Evolutionary conservation across 1,139 yeast genomes (phyloP).

Genomic region (Hyphopichia buzzinii): DNA sequence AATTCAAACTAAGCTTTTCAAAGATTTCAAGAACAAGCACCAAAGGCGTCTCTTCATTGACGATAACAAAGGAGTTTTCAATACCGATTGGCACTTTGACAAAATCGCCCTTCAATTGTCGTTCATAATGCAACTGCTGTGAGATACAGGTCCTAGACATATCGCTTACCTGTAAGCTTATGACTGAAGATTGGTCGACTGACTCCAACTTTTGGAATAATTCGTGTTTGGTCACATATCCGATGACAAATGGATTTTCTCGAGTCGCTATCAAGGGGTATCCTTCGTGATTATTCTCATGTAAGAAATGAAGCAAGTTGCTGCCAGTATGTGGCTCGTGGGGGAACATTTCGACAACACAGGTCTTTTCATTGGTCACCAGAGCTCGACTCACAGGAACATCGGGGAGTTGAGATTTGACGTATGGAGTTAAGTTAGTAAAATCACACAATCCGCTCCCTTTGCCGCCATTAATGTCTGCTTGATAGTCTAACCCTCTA

Average conservation of each 20-base stretch:
- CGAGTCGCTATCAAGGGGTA: constrained; percentile 36
- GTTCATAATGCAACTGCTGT: constrained; percentile 26
- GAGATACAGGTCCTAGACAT: constrained; percentile 20
- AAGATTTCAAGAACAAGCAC: constrained; percentile 37
- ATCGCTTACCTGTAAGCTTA: constrained; percentile 26
- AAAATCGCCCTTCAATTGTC: constrained; percentile 9
- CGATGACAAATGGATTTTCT: constrained; percentile 28
- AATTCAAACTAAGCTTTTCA: constrained; percentile 41
- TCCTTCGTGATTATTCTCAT: constrained; percentile 42
- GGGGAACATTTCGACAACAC: constrained; percentile 31
- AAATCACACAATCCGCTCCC: constrained; percentile 42
- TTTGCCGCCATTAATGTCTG: constrained; percentile 30
- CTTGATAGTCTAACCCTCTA: not conserved
- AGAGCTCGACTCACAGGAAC: constrained; percentile 27
- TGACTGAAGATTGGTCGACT: constrained; percentile 8
- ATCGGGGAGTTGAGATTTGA: constrained; percentile 35
- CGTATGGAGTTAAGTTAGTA: constrained; percentile 27
- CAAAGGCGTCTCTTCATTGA: constrained; percentile 36
- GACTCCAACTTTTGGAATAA: constrained; percentile 15
- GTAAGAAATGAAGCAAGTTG: constrained; percentile 18
- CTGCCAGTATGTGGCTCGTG: constrained; percentile 22
- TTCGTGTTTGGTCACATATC: constrained; percentile 35
- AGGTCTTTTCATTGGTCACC: constrained; percentile 29
- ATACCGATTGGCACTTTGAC: constrained; percentile 16
- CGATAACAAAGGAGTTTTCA: constrained; percentile 20